Conservation (phyloP, 176 grass and related monocot species). For the Bothriochloa decipiens region DNA sequence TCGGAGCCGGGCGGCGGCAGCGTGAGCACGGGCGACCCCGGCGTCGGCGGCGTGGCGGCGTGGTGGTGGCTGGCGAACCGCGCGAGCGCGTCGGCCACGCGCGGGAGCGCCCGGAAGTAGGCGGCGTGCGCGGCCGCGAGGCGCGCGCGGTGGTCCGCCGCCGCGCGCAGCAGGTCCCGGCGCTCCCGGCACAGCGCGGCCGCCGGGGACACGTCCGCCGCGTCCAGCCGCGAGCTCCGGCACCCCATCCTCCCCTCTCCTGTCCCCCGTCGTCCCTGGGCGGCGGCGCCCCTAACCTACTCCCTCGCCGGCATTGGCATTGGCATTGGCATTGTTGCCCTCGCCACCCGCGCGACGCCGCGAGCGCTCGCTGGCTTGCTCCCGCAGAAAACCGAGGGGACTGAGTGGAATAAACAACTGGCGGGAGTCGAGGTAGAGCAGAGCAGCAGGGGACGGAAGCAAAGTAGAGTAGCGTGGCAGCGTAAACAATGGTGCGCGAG, state of each 20-base stretch:
- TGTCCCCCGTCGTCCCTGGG: neutral
- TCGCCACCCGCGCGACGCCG: neutral
- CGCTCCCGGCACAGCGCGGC: constrained; percentile 82
- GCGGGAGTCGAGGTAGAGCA: constrained; percentile 3
- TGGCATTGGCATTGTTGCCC: constrained; percentile 45
- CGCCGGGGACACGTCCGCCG: constrained; percentile 51
- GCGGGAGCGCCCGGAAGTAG: constrained; percentile 80
- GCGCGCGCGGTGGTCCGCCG: constrained; percentile 48
- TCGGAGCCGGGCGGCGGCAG: constrained; percentile 69
- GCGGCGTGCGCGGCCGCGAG: constrained; percentile 72
- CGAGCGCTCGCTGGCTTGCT: neutral
- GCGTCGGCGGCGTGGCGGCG: constrained; percentile 43
- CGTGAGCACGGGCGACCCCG: constrained; percentile 70
- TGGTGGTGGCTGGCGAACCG: constrained; percentile 71
- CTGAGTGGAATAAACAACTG: neutral
- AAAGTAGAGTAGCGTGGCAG: neutral
- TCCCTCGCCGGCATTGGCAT: constrained; percentile 40
- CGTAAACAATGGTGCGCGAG: constrained; percentile 5
- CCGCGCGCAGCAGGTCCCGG: constrained; percentile 66
- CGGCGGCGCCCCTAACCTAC: neutral
- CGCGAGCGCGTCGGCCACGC: constrained; percentile 75
- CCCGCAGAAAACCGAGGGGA: neutral
- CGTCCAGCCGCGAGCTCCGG: constrained; percentile 79
- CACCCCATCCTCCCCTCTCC: constrained; percentile 53
- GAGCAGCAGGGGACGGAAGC: neutral